These are phyloP conservation scores for Piper betle DNA, from an alignment of 164 flowering plant genomes.

Conservation along the genomic window DNA sequence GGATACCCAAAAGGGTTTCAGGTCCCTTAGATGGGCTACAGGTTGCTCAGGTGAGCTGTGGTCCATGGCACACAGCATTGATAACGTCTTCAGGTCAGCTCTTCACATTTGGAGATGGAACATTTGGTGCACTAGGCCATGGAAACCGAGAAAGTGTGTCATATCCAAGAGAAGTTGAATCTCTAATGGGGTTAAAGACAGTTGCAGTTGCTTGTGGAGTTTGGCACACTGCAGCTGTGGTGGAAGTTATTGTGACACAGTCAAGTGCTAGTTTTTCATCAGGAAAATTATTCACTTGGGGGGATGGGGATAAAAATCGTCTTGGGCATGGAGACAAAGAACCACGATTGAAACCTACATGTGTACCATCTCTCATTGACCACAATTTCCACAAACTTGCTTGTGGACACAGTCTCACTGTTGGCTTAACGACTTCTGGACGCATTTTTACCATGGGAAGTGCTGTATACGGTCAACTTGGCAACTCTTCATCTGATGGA, in stretches of 20 bases:
- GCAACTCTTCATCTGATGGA: slow-evolving; percentile 26
- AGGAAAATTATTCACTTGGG: slow-evolving; percentile 33
- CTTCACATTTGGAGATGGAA: slow-evolving; percentile 34
- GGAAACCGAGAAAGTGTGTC: slow-evolving; percentile 21
- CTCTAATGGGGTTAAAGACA: slow-evolving; percentile 25
- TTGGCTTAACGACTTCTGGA: slow-evolving; percentile 28
- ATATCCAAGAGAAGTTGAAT: slow-evolving; percentile 28
- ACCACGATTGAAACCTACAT: slow-evolving; percentile 24
- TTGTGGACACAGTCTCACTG: slow-evolving; percentile 32
- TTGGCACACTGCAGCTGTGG: slow-evolving; percentile 35
- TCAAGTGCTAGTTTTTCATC: slow-evolving; percentile 25
- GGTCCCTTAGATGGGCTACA: slow-evolving; percentile 30
- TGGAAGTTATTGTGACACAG: slow-evolving; percentile 26
- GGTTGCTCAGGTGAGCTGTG: slow-evolving; percentile 25
- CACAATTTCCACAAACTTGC: slow-evolving; percentile 26
- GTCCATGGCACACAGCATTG: slow-evolving; percentile 32
- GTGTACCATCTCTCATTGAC: slow-evolving; percentile 30
- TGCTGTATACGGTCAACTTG: slow-evolving; percentile 31
- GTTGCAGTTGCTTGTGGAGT: slow-evolving; percentile 31
- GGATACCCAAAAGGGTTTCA: slow-evolving; percentile 31
- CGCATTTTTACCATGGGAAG: slow-evolving; percentile 31
- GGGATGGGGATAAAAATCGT: slow-evolving; percentile 33
- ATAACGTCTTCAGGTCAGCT: slow-evolving; percentile 23
- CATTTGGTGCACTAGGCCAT: slow-evolving; percentile 31
- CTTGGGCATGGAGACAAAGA: slow-evolving; percentile 35